phyloP scores from a whole-genome alignment of 495 filamentous ascomycete species.

The Penicillium verhagenii region DNA sequence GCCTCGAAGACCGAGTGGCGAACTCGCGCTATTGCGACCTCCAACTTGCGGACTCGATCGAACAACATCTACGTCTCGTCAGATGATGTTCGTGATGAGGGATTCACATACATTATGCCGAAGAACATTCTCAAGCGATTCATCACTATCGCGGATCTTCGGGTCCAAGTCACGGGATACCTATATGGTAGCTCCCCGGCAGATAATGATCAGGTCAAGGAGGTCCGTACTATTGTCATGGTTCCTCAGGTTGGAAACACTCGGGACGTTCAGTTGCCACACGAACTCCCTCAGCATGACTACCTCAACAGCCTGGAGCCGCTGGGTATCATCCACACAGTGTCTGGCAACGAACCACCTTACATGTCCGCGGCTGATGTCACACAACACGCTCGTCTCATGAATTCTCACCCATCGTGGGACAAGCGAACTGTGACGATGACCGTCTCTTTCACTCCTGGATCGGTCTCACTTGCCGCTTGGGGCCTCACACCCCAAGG shows the following conservation, averaged over 20 bases:
- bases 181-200: slow-evolving; percentile 90
- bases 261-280: slow-evolving; percentile 86
- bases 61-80: slow-evolving; percentile 99
- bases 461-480: slow-evolving; percentile 89
- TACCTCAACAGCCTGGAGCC: slow-evolving; percentile 86
- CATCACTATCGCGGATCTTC: slow-evolving; percentile 96
- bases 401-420: slow-evolving; percentile 80
- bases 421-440: slow-evolving; percentile 95
- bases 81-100: slow-evolving; percentile 79
- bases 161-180: slow-evolving; percentile 94
- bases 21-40: slow-evolving; percentile 92
- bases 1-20: slow-evolving; percentile 99
- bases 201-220: slow-evolving; percentile 96
- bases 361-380: slow-evolving; percentile 96
- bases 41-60: slow-evolving; percentile 88
- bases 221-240: slow-evolving; percentile 95
- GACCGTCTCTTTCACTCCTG: slow-evolving; percentile 97
- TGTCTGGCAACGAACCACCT: slow-evolving; percentile 88
- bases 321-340: slow-evolving; percentile 92
- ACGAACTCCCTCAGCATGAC: slow-evolving; percentile 91
- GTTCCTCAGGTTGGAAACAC: slow-evolving; percentile 94
- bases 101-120: slow-evolving; percentile 95
- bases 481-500: slow-evolving; percentile 89
- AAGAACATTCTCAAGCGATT: slow-evolving; percentile 99
- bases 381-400: slow-evolving; percentile 85